Evolutionary conservation across 2,329 filamentous ascomycete species (phyloP), one percentile per base, ranked within the genome.

Genomic region (Botrytis hyacinthi): DNA sequence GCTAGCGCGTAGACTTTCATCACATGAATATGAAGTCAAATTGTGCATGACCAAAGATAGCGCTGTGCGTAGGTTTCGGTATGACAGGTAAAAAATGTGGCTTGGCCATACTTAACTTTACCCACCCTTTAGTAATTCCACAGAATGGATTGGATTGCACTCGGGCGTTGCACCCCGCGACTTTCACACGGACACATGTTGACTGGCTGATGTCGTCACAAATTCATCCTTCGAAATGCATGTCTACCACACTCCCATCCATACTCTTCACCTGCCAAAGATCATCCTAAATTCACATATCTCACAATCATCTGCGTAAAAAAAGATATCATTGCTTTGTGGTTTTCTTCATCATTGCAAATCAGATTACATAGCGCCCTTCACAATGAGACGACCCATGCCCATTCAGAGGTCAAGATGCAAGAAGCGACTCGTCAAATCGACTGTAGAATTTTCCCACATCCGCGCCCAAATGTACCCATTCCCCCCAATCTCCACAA

Each of bases 381-480:
- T 78, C 37, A 78, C 77, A 80, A 76, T 77, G 88, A 69, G 85
- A 46, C 86, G 87, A 89, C 87, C 87, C 85, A 89, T 87, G 85
- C 86, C 86, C 85, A 67, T 68, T 74, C 80, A 86, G 84, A 89
- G 86, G 87, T 88, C 86, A 87, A 88, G 88, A 89, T 89, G 88
- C 87, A 89, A 86, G 72, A 70, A 70, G 85, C 87, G 87, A 87
- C 85, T 85, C 86, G 88, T 86, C 85, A 86, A 87, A 71, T 71
- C 71, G 71, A 62, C 54, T 48, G 86, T 83, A 81, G 66, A 69
- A 69, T 57, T 82, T 82, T 82, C 82, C 82, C 82, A 80, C 84
- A 84, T 84, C 83, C 82, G 78, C 78, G 81, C 80, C 76, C 82
- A 70, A 81, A 69, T 79, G 79, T 79, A 77, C 80, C 79, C 66